Percentiles rank a stretch among this genome's conserved stretches.
phyloP scores from a whole-genome alignment of 768 basidiomycete species.

The Rhodotorula taiwanensis region DNA sequence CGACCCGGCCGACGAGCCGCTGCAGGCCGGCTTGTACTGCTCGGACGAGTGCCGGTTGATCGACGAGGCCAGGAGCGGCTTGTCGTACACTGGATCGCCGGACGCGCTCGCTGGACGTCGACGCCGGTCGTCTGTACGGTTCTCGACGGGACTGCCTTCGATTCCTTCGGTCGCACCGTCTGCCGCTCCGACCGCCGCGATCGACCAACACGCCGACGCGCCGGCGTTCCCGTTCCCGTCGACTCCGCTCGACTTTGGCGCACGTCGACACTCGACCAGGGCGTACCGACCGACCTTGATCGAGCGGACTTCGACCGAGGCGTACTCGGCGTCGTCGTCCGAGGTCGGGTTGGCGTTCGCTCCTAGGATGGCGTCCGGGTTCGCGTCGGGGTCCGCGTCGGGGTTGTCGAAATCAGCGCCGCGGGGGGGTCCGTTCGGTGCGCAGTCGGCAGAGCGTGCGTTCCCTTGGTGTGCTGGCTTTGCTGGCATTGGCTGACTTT shows the following conservation, averaged over 20 bases:
- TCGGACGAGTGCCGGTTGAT: constrained; percentile 25
- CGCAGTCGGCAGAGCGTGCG: not conserved
- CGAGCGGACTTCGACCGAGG: no score
- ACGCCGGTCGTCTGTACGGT: not conserved
- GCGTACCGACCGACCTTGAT: constrained; percentile 23
- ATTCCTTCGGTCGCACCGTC: constrained; percentile 17
- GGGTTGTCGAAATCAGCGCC: constrained; percentile 1
- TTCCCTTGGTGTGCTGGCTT: not conserved
- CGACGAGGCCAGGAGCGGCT: constrained; percentile 26
- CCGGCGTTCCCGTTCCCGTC: constrained; percentile 17
- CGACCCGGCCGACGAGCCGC: not conserved
- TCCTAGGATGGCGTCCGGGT: not conserved
- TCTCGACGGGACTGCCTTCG: constrained; percentile 5
- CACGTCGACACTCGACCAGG: constrained; percentile 10
- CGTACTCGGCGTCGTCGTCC: constrained; percentile 3
- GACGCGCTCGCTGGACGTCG: not conserved
- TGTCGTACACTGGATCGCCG: constrained; percentile 9
- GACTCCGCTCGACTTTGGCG: constrained; percentile 12
- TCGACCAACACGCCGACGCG: not conserved
- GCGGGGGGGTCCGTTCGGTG: not conserved
- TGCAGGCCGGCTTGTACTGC: constrained; percentile 20
- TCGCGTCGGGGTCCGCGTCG: not conserved
- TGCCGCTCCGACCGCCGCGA: constrained; percentile 13
- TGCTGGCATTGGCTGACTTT: not conserved
- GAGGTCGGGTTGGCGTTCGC: not conserved